A percentile compares a stretch with the other conserved stretches of the same genome.
These are phyloP conservation scores for Termitomyces sp. DNA, from an alignment of 768 basidiomycete genomes.

Conservation along the genomic window DNA sequence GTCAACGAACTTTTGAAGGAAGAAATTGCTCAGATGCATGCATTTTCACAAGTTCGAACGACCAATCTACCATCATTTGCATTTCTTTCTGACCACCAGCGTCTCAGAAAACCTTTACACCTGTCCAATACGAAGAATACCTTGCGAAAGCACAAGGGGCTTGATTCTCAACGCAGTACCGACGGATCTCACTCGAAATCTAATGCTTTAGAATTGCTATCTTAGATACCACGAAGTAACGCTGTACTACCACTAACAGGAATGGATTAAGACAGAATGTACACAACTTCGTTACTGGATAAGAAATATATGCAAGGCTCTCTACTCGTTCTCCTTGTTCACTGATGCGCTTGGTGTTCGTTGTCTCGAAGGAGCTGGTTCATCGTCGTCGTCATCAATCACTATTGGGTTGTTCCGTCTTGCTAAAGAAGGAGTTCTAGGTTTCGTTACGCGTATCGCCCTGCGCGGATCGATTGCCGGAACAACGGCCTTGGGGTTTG, in stretches of 20 bases:
- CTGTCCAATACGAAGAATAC: slow-evolving; percentile 55
- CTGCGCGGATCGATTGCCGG: background rate
- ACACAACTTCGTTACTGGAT: background rate
- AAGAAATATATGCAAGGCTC: background rate
- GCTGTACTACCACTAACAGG: background rate
- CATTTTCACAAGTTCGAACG: slow-evolving; percentile 82
- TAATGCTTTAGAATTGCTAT: background rate
- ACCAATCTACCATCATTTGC: background rate
- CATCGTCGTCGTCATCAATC: slow-evolving; percentile 3
- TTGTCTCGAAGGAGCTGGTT: background rate
- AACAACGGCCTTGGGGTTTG: slow-evolving; percentile 1
- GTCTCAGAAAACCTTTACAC: slow-evolving; percentile 69
- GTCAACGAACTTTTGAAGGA: slow-evolving; percentile 76
- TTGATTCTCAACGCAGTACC: background rate
- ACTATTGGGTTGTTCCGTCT: background rate
- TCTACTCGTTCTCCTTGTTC: slow-evolving; percentile 14
- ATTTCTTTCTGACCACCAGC: background rate
- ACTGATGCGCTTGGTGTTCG: slow-evolving; percentile 2
- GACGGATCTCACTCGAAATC: background rate
- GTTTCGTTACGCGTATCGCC: background rate
- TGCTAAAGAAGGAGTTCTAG: background rate
- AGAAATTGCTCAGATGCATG: slow-evolving; percentile 79
- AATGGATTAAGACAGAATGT: background rate
- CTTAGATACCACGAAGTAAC: background rate
- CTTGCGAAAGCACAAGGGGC: slow-evolving; percentile 3